Conservation (phyloP, 1,284 basidiomycete genomes). For the Neolentinus lepideus region DNA sequence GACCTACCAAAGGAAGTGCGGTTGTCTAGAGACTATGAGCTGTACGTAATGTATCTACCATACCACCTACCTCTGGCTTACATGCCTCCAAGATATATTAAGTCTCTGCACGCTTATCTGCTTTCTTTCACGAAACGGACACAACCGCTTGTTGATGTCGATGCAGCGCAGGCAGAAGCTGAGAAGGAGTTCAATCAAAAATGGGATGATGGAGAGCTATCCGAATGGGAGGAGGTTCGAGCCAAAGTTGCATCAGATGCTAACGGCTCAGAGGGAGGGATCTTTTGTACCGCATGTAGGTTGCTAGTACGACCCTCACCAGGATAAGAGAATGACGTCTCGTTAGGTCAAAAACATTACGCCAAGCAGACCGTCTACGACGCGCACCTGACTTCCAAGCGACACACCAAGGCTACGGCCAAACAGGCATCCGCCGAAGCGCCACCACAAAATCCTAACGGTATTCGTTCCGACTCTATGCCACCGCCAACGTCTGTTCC, state of each 20-base stretch:
- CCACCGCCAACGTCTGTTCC: slow-evolving; percentile 27
- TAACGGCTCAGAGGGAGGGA: slow-evolving; percentile 48
- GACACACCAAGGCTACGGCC: slow-evolving; percentile 85
- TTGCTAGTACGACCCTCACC: slow-evolving; percentile 14
- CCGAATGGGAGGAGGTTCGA: slow-evolving; percentile 66
- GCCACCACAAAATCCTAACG: slow-evolving; percentile 56
- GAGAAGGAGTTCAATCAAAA: slow-evolving; percentile 67
- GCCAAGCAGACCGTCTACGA: slow-evolving; percentile 98
- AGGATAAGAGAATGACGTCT: slow-evolving; percentile 7
- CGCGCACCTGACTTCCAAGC: slow-evolving; percentile 91
- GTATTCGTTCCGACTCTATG: slow-evolving; percentile 28
- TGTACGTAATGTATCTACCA: slow-evolving; percentile 38
- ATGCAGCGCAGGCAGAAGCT: slow-evolving; percentile 58
- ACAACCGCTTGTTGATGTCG: slow-evolving; percentile 81
- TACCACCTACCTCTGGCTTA: background rate
- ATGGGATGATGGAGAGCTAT: slow-evolving; percentile 76
- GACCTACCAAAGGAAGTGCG: slow-evolving; percentile 73
- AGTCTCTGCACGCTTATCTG: slow-evolving; percentile 78
- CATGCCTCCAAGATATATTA: slow-evolving; percentile 60
- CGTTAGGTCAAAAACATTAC: slow-evolving; percentile 83
- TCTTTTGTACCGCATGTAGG: slow-evolving; percentile 96
- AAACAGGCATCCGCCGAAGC: slow-evolving; percentile 56
- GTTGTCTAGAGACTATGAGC: slow-evolving; percentile 70
- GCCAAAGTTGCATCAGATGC: slow-evolving; percentile 31
- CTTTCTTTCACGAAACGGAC: slow-evolving; percentile 84